Base-by-base conservation (phyloP, 441 rosid species). In the Kokia cookei region DNA sequence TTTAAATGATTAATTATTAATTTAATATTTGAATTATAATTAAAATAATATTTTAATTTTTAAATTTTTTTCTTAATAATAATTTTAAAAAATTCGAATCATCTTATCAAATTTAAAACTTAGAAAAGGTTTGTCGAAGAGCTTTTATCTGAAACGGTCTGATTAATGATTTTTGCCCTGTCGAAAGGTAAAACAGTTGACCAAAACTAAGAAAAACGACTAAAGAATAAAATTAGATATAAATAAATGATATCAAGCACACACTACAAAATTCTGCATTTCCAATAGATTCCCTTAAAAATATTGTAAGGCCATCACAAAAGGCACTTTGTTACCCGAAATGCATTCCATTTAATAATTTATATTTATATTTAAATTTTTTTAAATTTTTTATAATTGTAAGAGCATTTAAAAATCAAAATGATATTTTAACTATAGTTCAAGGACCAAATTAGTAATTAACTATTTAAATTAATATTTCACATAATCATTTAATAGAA, bases 91-190 rank as follows among this genome's bases (percentile, higher is more conserved):
- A 19, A 19, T 19, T 58, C 35, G 27, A 68, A 71, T 75, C 22
- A 32, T 69, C 92, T 58, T 81, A 93, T 93, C n/a, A 84, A 83
- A 77, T 87, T 82, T 84, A 93, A 78, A 63, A 95, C 89, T 78
- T 50, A 77, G 51, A 93, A 87, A 51, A 95, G 95, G 76, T 90
- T 93, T 76, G 86, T 85, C 17, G 91, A 72, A 47, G 80, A 79
- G 77, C 78, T 76, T 82, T 80, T 86, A 71, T 88, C 91, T 54
- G 90, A 80, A 71, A 89, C 70, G 42, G 96, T 95, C 83, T 93
- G 96, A 74, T 90, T 93, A 32, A 95, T 85, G 47, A 95, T 93
- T 84, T 93, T 95, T 8, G 97, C 97, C 67, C 93, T 95, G 71
- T 91, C 98, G 75, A 95, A 73, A 10, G 97, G 98, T 77, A 90